Percentiles rank a stretch among this genome's conserved stretches.
Evolutionary conservation across 2,329 filamentous ascomycete genomes (phyloP).

Genomic region (Dactylella cylindrospora): DNA sequence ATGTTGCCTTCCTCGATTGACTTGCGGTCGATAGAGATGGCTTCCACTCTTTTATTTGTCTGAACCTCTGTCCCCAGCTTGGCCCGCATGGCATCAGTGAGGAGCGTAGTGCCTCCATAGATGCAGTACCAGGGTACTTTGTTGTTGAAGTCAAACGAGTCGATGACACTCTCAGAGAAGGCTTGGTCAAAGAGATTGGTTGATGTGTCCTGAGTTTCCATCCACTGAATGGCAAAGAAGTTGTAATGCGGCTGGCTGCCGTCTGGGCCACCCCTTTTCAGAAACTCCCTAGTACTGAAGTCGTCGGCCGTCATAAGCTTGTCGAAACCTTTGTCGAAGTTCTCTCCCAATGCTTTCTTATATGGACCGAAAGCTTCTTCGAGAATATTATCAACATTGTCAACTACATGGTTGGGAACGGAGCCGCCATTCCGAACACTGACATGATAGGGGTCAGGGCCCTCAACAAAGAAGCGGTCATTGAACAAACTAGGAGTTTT

Average conservation of each 20-base stretch:
- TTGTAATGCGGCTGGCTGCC: conserved; percentile 13
- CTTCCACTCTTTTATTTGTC: conserved; percentile 7
- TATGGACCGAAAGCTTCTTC: conserved; percentile 1
- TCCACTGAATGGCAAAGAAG: conserved; percentile 46
- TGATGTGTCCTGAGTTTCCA: conserved; percentile 46
- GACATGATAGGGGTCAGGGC: conserved; percentile 18
- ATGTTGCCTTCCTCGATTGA: no score
- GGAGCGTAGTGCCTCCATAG: conserved; percentile 50
- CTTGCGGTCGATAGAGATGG: no score
- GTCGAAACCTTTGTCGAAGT: conserved; percentile 22
- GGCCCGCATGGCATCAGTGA: conserved; percentile 50
- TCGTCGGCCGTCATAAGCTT: conserved; percentile 28
- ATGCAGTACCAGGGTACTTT: conserved; percentile 50
- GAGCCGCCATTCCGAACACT: conserved; percentile 11
- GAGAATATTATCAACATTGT: neutral
- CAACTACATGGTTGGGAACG: conserved; percentile 23
- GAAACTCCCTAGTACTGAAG: conserved; percentile 47
- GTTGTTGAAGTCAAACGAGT: conserved; percentile 50
- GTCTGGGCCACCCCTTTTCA: conserved; percentile 29
- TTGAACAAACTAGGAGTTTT: conserved; percentile 14
- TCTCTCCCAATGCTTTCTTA: conserved; percentile 1
- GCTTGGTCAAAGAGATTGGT: conserved; percentile 52
- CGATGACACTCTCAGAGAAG: conserved; percentile 52
- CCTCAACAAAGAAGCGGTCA: conserved; percentile 6
- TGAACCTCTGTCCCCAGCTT: no score